Evolutionary conservation across 257 asterid genomes (phyloP), one percentile per base, ranked within the genome.

Genomic region (Eustoma russellianum): DNA sequence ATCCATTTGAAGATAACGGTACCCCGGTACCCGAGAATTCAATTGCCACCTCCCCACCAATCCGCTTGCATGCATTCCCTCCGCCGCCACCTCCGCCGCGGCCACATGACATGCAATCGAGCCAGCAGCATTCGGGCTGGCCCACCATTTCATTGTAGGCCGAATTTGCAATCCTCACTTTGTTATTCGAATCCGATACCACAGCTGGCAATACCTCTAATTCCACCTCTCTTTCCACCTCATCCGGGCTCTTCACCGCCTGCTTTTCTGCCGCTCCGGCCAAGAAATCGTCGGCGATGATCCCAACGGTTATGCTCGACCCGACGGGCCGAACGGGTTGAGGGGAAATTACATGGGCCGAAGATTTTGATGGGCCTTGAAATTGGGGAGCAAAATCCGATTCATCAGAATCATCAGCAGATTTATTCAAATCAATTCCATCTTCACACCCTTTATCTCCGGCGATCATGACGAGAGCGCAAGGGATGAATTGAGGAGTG

Each of bases 121-220:
- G 78, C 98, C 98, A 92, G 51, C 80, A 70, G 59, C 97, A 92
- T 43, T 84, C 94, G 0, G 98, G 98, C 71, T 92, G 98, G 5
- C 98, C 97, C 9, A 85, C 76, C 92, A 92, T 79, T 63, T 82
- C 96, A 60, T 73, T 85, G 75, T 85, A 92, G 0, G 94, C 94
- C 9, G 95, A 64, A 55, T 92, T 92, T 13, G 83, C 66, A 19
- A 81, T 62, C 70, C 97, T 73, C 41, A 92, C 98, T 56, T 64
- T 79, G 62, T 88, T 81, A 24, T 48, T 66, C 0, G 95, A 82
- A 18, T 92, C 97, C 0, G 97, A 80, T 0, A 88, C 71, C 0
- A 92, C 68, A 0, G 82, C 77, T 5, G 98, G 98, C 19, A 68
- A 48, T 5, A n/a, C 47, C 60, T 88, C 93, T 11, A 79, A 65